Percentiles rank a stretch among this genome's conserved stretches.
Conservation (phyloP, 2,329 filamentous ascomycete genomes). For the Nannizziopsis barbatae region DNA sequence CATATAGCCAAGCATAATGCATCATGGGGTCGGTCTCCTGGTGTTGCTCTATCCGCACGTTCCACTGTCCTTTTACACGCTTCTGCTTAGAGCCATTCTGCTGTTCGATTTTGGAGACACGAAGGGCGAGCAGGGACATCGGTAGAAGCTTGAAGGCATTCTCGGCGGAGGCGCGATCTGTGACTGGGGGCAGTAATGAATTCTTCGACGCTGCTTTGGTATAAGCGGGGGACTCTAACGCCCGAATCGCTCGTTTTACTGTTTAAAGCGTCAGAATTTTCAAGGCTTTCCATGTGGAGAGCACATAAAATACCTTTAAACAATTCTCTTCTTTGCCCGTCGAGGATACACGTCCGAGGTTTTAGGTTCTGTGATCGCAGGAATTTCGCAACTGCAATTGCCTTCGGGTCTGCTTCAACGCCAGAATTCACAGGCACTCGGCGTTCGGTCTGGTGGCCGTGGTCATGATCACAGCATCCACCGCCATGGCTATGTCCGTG, state of each 20-base stretch:
- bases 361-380: constrained; percentile 76
- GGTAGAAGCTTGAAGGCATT: constrained; percentile 92
- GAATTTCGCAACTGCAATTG: constrained; percentile 80
- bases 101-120: constrained; percentile 72
- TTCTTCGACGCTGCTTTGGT: constrained; percentile 71
- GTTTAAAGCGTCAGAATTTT: constrained; percentile 1
- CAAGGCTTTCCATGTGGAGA: constrained; percentile 4
- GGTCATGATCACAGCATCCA: constrained; percentile 17
- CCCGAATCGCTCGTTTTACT: constrained; percentile 95
- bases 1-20: constrained; percentile 96
- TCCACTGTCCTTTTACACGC: constrained; percentile 92
- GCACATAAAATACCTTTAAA: constrained; percentile 58
- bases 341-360: constrained; percentile 78
- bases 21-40: constrained; percentile 58
- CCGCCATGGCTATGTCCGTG: constrained; percentile 6
- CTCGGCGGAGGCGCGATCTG: constrained; percentile 76
- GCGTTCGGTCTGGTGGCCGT: constrained; percentile 30
- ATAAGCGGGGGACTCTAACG: constrained; percentile 79
- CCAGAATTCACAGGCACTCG: constrained; percentile 39
- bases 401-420: constrained; percentile 71
- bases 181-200: constrained; percentile 74
- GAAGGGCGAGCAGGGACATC: constrained; percentile 82
- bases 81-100: constrained; percentile 66
- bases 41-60: constrained; percentile 87
- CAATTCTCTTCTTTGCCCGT: constrained; percentile 96